Conservation (phyloP, 495 filamentous ascomycete genomes). For the Tetracladium setigerum region DNA sequence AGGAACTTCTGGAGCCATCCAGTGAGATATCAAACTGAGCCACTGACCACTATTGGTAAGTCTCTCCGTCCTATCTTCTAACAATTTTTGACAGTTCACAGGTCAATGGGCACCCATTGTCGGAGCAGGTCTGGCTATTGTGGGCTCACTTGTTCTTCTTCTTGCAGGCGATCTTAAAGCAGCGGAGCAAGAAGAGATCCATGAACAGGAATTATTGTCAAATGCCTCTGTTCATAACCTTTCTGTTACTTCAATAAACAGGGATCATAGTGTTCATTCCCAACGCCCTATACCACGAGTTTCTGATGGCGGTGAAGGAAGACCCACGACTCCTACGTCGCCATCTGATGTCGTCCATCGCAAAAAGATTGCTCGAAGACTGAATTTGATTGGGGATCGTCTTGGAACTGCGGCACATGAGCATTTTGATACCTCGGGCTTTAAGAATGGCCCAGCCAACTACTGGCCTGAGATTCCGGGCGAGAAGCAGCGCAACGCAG, state of each 20-base stretch:
- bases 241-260: conserved; percentile 24
- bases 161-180: conserved; percentile 29
- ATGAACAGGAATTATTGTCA: conserved; percentile 5
- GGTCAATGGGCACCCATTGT: conserved; percentile 51
- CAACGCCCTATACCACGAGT: background rate
- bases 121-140: conserved; percentile 42
- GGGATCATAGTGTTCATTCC: conserved; percentile 1
- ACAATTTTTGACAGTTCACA: conserved; percentile 10
- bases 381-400: conserved; percentile 27
- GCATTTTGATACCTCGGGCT: conserved; percentile 38
- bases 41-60: conserved; percentile 45
- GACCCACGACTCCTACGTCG: background rate
- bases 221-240: conserved; percentile 6
- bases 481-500: conserved; percentile 34
- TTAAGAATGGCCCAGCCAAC: conserved; percentile 32
- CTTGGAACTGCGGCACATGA: conserved; percentile 33
- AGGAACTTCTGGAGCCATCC: conserved; percentile 47
- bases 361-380: conserved; percentile 30
- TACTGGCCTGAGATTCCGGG: conserved; percentile 45
- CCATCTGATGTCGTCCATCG: conserved; percentile 29
- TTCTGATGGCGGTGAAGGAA: conserved; percentile 1
- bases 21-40: conserved; percentile 47
- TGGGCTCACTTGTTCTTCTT: conserved; percentile 46
- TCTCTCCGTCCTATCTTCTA: conserved; percentile 8
- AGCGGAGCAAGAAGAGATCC: conserved; percentile 11